A percentile compares a stretch with the other conserved stretches of the same genome.
Conservation (phyloP, 208 protist species). For the Phytomonas francai region DNA sequence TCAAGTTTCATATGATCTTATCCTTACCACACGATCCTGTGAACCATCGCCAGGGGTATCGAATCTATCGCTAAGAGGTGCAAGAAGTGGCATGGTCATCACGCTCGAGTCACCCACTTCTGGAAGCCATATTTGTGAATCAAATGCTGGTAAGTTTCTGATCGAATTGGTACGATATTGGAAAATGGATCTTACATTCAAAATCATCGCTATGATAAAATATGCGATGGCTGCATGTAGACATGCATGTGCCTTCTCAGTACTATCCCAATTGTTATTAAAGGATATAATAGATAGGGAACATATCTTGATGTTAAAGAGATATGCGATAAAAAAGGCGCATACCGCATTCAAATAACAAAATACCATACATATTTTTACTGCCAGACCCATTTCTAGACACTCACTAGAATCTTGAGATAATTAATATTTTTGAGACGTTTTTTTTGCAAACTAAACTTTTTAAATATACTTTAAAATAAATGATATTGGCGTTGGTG, state of each 20-base stretch:
- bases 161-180: conserved; percentile 2
- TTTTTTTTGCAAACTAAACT: not conserved
- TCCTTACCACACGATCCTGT: not conserved
- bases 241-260: conserved; percentile 54
- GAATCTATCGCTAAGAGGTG: not conserved
- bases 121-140: not conserved
- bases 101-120: not conserved
- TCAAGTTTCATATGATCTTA: not conserved
- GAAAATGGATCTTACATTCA: conserved; percentile 18
- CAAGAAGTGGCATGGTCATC: not conserved
- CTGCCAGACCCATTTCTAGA: conserved; percentile 33
- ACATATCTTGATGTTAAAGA: conserved; percentile 54
- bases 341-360: conserved; percentile 61
- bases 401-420: not conserved
- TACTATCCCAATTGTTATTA: conserved; percentile 43
- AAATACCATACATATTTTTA: conserved; percentile 66
- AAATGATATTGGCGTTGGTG: not conserved
- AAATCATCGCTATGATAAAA: conserved; percentile 34
- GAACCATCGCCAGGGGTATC: not conserved
- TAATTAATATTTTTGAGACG: not conserved
- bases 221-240: conserved; percentile 61
- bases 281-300: conserved; percentile 54
- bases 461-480: not conserved
- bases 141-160: not conserved
- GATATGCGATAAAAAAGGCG: conserved; percentile 66